A percentile compares a stretch with the other conserved stretches of the same genome.
Evolutionary conservation across 129 eudicot species (phyloP).

Genomic region (Helianthus annuus): HanXRQr2.0-SUNRISE NC_035445.2:81277161-81277660

Average conservation of each 20-base stretch:
- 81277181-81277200: constrained; percentile 86
- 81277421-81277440: constrained; percentile 60
- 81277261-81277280: constrained; percentile 62
- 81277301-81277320: constrained; percentile 71
- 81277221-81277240: background rate
- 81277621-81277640: too few species aligned
- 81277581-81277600: too few species aligned
- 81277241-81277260: background rate
- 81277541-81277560: too few species aligned
- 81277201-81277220: constrained; percentile 55
- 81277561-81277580: too few species aligned
- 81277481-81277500: too few species aligned
- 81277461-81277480: constrained; percentile 36
- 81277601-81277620: too few species aligned
- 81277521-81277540: too few species aligned
- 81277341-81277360: constrained; percentile 79
- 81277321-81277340: constrained; percentile 90
- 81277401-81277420: constrained; percentile 90
- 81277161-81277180: constrained; percentile 50
- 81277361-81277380: constrained; percentile 87
- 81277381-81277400: constrained; percentile 94
- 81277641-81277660: too few species aligned
- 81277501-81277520: too few species aligned
- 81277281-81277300: constrained; percentile 49
- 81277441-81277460: constrained; percentile 94